Evolutionary conservation across 441 rosid genomes (phyloP).

Genomic region (Dalechampia spathulata): DNA sequence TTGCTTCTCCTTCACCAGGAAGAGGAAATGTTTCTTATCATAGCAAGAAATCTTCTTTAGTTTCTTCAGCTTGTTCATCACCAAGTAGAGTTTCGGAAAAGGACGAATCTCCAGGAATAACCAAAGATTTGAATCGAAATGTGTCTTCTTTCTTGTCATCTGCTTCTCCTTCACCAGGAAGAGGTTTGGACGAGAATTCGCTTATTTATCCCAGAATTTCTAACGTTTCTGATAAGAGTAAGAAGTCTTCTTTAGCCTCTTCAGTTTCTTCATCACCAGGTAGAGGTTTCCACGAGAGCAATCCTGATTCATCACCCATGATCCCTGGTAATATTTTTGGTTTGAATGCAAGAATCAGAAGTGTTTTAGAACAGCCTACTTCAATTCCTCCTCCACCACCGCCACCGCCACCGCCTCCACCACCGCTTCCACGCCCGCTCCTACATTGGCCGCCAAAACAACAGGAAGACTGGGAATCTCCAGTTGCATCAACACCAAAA

Average conservation of each 20-base stretch:
- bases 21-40: slow-evolving; percentile 23
- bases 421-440: slow-evolving; percentile 12
- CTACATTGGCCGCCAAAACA: slow-evolving; percentile 23
- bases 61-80: slow-evolving; percentile 40
- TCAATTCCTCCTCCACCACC: slow-evolving; percentile 22
- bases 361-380: slow-evolving; percentile 23
- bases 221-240: slow-evolving; percentile 24
- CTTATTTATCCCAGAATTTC: slow-evolving; percentile 4
- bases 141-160: slow-evolving; percentile 3
- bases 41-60: slow-evolving; percentile 26
- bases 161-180: slow-evolving; percentile 22
- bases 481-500: slow-evolving; percentile 27
- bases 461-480: slow-evolving; percentile 29
- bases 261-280: slow-evolving; percentile 43
- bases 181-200: slow-evolving; percentile 29
- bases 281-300: slow-evolving; percentile 28
- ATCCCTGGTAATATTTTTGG: slow-evolving; percentile 19
- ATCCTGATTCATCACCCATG: slow-evolving; percentile 33
- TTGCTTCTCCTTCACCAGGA: slow-evolving; percentile 20
- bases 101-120: no score
- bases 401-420: slow-evolving; percentile 13
- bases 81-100: slow-evolving; percentile 27
- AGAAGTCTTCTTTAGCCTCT: slow-evolving; percentile 29
- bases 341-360: slow-evolving; percentile 26
- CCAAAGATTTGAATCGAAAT: no score